Percentiles rank a stretch among this genome's conserved stretches.
Conservation (phyloP, 2,329 filamentous ascomycete species). For the Talaromyces rugulosus region DNA sequence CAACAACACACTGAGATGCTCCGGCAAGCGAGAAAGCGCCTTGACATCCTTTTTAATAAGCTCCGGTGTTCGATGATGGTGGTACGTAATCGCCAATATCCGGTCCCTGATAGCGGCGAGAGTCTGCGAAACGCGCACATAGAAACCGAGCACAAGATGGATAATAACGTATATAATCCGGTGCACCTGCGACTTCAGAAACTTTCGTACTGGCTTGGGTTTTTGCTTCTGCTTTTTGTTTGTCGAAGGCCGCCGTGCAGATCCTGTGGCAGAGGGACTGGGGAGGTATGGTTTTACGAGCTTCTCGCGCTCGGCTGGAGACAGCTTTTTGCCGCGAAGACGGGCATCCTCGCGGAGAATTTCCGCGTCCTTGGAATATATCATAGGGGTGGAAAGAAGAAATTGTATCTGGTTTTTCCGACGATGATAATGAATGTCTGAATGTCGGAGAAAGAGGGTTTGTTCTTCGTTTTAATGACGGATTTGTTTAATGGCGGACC, state of each 20-base stretch:
- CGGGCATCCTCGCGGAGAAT: constrained; percentile 37
- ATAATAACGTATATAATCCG: constrained; percentile 42
- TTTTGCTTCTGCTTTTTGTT: constrained; percentile 1
- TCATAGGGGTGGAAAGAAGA: constrained; percentile 20
- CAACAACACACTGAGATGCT: constrained; percentile 83
- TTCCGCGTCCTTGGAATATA: constrained; percentile 29
- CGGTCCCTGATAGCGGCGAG: constrained; percentile 76
- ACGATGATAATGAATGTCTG: background rate
- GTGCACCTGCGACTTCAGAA: constrained; percentile 42
- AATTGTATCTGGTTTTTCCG: background rate
- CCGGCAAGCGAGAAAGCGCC: constrained; percentile 67
- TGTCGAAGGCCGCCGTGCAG: constrained; percentile 19
- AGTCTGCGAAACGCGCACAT: constrained; percentile 74
- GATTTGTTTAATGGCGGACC: too few relatives aligned
- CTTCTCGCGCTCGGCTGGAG: constrained; percentile 46
- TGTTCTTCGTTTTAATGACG: background rate
- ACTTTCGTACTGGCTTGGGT: constrained; percentile 38
- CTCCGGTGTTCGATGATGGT: constrained; percentile 93
- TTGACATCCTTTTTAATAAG: constrained; percentile 85
- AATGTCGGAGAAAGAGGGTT: background rate
- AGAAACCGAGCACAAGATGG: constrained; percentile 81
- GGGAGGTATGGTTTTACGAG: constrained; percentile 52
- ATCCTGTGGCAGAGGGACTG: constrained; percentile 24
- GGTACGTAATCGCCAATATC: constrained; percentile 76
- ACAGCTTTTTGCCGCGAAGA: constrained; percentile 38